Percentiles rank a stretch among this genome's conserved stretches.
Conservation (phyloP, 306 rosid genomes). For the Rubus idaeus region DNA sequence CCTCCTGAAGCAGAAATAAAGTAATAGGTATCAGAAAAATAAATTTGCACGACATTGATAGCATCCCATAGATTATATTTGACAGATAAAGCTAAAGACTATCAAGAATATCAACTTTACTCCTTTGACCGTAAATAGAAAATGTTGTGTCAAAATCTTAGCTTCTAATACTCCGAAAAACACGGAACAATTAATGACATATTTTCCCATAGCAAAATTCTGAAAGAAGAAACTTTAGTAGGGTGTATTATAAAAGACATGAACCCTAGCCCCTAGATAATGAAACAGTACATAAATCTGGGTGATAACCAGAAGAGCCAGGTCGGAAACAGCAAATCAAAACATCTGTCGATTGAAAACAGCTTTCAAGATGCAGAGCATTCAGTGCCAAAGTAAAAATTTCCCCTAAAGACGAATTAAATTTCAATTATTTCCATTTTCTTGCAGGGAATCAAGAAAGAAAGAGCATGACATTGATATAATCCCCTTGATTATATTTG, state of each 20-base stretch:
- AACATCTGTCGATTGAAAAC: neutral
- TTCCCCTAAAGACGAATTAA: neutral
- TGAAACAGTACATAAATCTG: neutral
- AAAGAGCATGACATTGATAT: neutral
- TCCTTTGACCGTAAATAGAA: neutral
- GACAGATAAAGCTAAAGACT: neutral
- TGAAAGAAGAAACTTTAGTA: neutral
- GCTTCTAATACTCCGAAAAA: conserved; percentile 2
- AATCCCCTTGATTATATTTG: neutral
- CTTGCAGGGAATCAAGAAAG: neutral
- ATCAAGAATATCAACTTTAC: conserved; percentile 2
- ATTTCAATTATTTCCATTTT: neutral
- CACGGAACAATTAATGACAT: neutral
- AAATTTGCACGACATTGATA: neutral
- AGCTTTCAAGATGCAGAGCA: neutral
- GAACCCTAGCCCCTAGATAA: neutral
- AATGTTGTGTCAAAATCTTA: neutral
- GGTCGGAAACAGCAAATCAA: neutral
- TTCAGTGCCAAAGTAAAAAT: neutral
- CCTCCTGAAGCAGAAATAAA: conserved; percentile 33
- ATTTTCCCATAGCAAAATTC: neutral
- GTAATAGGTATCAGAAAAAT: conserved; percentile 2
- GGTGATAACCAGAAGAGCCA: neutral
- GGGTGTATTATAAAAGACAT: neutral
- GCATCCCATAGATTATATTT: neutral